Evolutionary conservation across 106 monocot genomes (phyloP).

Genomic region (Amphibolis antarctica): DNA sequence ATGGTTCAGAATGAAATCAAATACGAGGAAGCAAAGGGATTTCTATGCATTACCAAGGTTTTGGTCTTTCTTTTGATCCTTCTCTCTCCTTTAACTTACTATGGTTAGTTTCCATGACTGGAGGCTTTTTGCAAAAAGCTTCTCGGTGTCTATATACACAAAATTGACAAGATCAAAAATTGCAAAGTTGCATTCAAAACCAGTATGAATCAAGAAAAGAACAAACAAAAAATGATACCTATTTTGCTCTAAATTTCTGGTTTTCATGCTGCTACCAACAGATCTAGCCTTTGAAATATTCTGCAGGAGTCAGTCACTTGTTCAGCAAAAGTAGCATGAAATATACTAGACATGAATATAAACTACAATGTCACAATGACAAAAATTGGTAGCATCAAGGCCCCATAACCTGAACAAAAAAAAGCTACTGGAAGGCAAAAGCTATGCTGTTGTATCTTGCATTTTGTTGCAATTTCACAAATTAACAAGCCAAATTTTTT

Average conservation of each 20-base stretch:
- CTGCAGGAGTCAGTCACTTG: constrained; percentile 10
- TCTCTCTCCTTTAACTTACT: neutral
- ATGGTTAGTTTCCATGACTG: neutral
- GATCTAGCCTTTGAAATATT: constrained; percentile 19
- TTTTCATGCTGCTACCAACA: constrained; percentile 14
- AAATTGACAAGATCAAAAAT: neutral
- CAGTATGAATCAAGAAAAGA: constrained; percentile 4
- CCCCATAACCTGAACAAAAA: no score
- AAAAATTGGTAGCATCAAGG: neutral
- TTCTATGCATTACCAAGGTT: constrained; percentile 6
- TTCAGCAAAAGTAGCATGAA: neutral
- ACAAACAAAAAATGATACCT: constrained; percentile 18
- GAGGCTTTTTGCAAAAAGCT: neutral
- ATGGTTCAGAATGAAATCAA: neutral
- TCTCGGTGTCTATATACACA: constrained; percentile 1
- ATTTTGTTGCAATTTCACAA: neutral
- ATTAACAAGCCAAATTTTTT: neutral
- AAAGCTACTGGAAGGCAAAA: no score
- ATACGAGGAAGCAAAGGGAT: neutral
- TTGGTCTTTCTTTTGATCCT: neutral
- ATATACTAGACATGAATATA: neutral
- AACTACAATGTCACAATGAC: neutral
- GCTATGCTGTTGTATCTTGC: no score
- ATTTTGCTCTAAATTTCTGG: constrained; percentile 15
- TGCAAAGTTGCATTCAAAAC: neutral